Percentiles rank a stretch among this genome's conserved stretches.
These are phyloP conservation scores for Mucor piriformis DNA, from an alignment of 371 early-diverging fungal species.

Conservation along the genomic window DNA sequence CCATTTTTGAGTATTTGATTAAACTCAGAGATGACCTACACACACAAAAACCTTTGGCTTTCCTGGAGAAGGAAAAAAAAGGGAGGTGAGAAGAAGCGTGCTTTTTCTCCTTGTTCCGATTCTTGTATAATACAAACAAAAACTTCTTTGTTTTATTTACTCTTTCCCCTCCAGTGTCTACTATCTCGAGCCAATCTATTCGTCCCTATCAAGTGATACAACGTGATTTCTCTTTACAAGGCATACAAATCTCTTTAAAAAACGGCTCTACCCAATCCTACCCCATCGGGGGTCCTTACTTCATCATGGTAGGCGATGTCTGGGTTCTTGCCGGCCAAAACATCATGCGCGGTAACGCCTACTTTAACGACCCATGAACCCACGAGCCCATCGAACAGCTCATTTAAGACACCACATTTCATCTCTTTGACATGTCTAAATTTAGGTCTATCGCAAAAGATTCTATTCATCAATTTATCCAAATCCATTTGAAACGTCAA, in stretches of 20 bases:
- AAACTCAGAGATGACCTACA: too few relatives aligned
- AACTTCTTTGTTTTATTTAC: too few relatives aligned
- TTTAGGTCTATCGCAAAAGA: constrained; percentile 34
- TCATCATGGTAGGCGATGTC: constrained; percentile 41
- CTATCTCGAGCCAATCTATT: not conserved
- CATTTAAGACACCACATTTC: not conserved
- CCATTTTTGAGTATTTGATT: too few relatives aligned
- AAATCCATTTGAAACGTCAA: constrained; percentile 34
- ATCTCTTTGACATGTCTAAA: constrained; percentile 38
- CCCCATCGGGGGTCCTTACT: constrained; percentile 40
- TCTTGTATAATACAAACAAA: too few relatives aligned
- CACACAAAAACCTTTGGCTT: too few relatives aligned
- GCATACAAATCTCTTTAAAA: constrained; percentile 12
- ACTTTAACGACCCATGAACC: constrained; percentile 12
- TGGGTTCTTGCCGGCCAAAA: constrained; percentile 55
- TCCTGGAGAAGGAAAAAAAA: too few relatives aligned
- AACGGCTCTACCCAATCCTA: constrained; percentile 11
- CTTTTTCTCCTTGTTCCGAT: too few relatives aligned
- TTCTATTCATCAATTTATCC: constrained; percentile 34
- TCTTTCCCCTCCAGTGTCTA: too few relatives aligned
- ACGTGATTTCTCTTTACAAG: constrained; percentile 23
- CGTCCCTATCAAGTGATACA: constrained; percentile 37
- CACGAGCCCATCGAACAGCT: not conserved
- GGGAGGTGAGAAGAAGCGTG: too few relatives aligned
- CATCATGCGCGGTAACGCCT: constrained; percentile 51